phyloP scores from a whole-genome alignment of 2,329 filamentous ascomycete genomes.

The Elsinoe batatas region DNA sequence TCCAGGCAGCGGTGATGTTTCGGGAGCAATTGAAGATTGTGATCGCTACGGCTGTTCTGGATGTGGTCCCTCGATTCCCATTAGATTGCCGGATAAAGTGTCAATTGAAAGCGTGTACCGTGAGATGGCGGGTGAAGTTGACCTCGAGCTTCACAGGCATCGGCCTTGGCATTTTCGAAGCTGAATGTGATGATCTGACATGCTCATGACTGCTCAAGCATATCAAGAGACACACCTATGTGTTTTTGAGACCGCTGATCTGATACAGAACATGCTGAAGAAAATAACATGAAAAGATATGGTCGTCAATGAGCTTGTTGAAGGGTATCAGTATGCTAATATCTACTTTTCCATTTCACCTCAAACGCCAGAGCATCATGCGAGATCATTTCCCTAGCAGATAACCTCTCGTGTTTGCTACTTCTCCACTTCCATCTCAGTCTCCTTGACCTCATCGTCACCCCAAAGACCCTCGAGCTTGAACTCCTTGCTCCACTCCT shows the following conservation, averaged over 20 bases:
- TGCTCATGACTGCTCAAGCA: too few species aligned
- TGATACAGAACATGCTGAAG: neutral
- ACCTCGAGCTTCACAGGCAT: neutral
- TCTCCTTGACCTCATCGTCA: conserved; percentile 37
- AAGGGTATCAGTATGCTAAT: conserved; percentile 3
- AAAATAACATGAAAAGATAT: neutral
- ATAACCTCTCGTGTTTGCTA: neutral
- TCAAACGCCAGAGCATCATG: neutral
- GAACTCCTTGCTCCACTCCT: conserved; percentile 17
- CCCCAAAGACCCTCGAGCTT: conserved; percentile 78
- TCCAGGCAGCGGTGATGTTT: neutral
- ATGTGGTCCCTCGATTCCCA: too few species aligned
- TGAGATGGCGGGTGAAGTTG: neutral
- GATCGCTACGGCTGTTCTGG: neutral
- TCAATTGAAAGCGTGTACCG: neutral
- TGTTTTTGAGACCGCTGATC: neutral
- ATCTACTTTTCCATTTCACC: neutral
- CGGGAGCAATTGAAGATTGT: neutral
- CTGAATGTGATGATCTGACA: too few species aligned
- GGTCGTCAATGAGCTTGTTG: neutral
- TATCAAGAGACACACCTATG: too few species aligned
- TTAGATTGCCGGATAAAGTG: neutral
- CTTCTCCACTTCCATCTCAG: conserved; percentile 9
- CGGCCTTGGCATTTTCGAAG: neutral
- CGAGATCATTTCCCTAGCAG: neutral